Evolutionary conservation across 2,329 filamentous ascomycete species (phyloP).

Genomic region (Sporothrix mexicana): DNA sequence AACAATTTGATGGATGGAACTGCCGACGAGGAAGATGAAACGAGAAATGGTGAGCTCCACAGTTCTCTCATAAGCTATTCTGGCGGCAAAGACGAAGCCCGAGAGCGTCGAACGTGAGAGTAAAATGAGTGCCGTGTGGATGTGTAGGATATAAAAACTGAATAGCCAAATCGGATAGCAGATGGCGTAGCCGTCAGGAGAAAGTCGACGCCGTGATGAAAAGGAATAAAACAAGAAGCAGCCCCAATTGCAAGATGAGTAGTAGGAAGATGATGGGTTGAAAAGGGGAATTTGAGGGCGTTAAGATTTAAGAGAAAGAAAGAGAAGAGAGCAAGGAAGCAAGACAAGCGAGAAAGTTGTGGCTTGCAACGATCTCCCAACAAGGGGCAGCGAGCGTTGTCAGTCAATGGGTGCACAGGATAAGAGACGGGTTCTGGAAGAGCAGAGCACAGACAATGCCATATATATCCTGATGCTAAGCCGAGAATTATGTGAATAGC

Average conservation of each 20-base stretch:
- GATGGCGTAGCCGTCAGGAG: neutral
- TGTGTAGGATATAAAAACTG: too few species aligned
- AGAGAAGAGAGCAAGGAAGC: neutral
- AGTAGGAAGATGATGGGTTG: neutral
- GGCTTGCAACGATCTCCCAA: slow-evolving; percentile 28
- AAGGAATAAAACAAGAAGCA: too few species aligned
- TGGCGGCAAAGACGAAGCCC: neutral
- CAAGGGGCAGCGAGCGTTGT: slow-evolving; percentile 23
- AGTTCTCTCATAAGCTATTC: too few species aligned
- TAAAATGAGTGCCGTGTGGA: neutral
- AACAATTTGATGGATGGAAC: neutral
- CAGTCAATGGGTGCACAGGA: slow-evolving; percentile 30
- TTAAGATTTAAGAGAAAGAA: slow-evolving; percentile 14
- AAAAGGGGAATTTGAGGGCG: neutral
- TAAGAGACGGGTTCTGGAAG: neutral
- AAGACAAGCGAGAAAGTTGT: slow-evolving; percentile 34
- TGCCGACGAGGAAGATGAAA: neutral
- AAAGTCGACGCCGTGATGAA: neutral
- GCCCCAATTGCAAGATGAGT: neutral
- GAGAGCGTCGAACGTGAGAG: neutral
- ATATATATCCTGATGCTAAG: slow-evolving; percentile 25
- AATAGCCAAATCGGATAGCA: neutral
- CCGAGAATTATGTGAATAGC: neutral
- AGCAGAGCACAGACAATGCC: slow-evolving; percentile 10
- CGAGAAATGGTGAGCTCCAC: neutral